Evolutionary conservation across 2,329 filamentous ascomycete species (phyloP).

Genomic region (Didymella exigua): DNA sequence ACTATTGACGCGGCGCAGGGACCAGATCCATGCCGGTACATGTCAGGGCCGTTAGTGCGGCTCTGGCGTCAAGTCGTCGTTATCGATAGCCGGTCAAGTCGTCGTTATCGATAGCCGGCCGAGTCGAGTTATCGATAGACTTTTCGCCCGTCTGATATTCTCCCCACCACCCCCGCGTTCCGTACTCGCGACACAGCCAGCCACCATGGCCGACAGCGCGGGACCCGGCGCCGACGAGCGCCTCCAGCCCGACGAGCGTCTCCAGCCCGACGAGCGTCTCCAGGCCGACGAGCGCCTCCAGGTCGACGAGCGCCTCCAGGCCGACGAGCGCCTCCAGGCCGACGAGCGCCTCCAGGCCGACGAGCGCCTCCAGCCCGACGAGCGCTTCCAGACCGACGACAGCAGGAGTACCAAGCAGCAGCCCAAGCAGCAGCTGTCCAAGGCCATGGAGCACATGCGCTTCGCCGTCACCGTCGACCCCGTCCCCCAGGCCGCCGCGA

Average conservation of each 20-base stretch:
- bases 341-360: constrained; percentile 44
- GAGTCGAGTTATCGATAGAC: constrained; percentile 15
- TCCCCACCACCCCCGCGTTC: constrained; percentile 11
- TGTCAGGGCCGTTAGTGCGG: no score
- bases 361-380: no score
- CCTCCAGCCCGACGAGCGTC: constrained; percentile 42
- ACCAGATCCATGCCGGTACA: no score
- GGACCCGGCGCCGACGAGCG: constrained; percentile 14
- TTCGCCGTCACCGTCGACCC: constrained; percentile 54
- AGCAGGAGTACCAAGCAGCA: constrained; percentile 38
- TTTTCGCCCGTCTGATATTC: constrained; percentile 2
- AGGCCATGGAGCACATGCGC: constrained; percentile 60
- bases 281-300: constrained; percentile 34
- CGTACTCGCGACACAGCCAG: neutral
- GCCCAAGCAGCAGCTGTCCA: constrained; percentile 54
- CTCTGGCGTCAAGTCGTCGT: no score
- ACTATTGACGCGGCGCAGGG: no score
- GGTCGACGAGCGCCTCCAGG: constrained; percentile 43
- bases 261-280: constrained; percentile 43
- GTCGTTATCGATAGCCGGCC: no score
- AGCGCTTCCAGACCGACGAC: constrained; percentile 42
- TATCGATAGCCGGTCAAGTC: no score
- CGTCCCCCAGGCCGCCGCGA: constrained; percentile 21
- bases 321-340: constrained; percentile 42
- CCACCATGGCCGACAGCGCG: constrained; percentile 27